A percentile compares a stretch with the other conserved stretches of the same genome.
phyloP scores from a whole-genome alignment of 768 basidiomycete species.

The Amanita rubescens region DNA sequence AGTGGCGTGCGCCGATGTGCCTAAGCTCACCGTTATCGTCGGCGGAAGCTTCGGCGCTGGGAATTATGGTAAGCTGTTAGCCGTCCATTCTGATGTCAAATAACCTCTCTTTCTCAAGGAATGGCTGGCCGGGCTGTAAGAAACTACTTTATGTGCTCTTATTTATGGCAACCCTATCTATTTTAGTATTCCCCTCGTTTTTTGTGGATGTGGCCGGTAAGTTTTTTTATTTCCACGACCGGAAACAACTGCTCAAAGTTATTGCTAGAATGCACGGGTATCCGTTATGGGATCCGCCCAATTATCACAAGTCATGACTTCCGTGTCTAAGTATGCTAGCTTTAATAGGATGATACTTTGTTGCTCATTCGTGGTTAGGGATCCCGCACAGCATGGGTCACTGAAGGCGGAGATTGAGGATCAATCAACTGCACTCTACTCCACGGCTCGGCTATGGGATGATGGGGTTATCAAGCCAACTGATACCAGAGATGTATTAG shows the following conservation, averaged over 20 bases:
- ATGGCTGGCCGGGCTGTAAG: constrained; percentile 91
- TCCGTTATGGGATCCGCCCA: constrained; percentile 95
- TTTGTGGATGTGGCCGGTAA: constrained; percentile 97
- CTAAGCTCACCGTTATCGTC: constrained; percentile 88
- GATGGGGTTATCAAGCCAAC: constrained; percentile 86
- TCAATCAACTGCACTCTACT: constrained; percentile 83
- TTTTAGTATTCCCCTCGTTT: constrained; percentile 85
- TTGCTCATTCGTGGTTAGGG: constrained; percentile 35
- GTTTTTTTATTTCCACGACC: constrained; percentile 18
- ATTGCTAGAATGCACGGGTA: constrained; percentile 76
- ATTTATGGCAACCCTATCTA: constrained; percentile 2
- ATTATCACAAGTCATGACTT: constrained; percentile 87
- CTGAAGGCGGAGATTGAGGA: constrained; percentile 79
- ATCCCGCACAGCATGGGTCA: constrained; percentile 68
- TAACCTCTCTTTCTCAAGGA: constrained; percentile 33
- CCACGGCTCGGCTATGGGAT: constrained; percentile 91
- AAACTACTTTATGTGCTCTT: constrained; percentile 13
- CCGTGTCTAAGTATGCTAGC: constrained; percentile 65
- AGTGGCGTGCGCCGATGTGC: constrained; percentile 89
- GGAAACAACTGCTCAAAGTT: constrained; percentile 8
- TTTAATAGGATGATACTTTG: not conserved
- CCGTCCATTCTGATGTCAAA: constrained; percentile 1
- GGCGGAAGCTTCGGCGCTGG: constrained; percentile 94
- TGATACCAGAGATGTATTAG: constrained; percentile 84
- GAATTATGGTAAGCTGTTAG: constrained; percentile 66